Base-by-base conservation (phyloP, 306 rosid genomes). In the Nissolia schottii region DNA sequence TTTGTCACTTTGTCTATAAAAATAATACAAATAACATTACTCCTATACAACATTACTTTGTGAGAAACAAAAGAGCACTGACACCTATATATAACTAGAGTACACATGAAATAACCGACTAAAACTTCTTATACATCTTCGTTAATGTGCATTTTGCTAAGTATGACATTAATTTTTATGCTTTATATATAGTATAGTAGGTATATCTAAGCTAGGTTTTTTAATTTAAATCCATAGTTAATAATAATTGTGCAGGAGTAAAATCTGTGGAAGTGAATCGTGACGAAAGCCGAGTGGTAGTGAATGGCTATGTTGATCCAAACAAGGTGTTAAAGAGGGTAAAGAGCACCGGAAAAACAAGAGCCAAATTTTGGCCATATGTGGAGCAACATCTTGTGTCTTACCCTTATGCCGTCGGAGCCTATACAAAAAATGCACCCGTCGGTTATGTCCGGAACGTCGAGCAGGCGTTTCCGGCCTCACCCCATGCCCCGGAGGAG, bases 331-430 rank as follows among this genome's bases (percentile, higher is more conserved):
- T 93, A 20, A 90, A 84, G 60, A 87, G 96, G 70, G 74, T 93
- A 3, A 87, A 58, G 70, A 90, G 97, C 1, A 90, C 93, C 8
- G 97, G 98, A 2, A 90, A 88, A 15, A 67, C 28, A 46, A 78
- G 84, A 80, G 98, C 96, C 11, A 82, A 93, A 3, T 73, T 90
- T 41, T 93, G 98, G 98, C 97, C 97, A 1, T 93, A 90, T 54
- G 83, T 93, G 61, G 96, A 91, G 3, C 97, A 93, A 29, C 93
- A 93, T 60, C 68, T 93, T 1, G 96, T 85, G 14, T 67, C 78
- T 35, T 79, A 83, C 24, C 98, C 98, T 13, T 77, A 81, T 70
- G 90, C 73, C 7, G 0, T 84, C 0, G 98, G 96, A 19, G 96
- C 86, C 40, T 90, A 93, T 31, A 96, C 88, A 81, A 81, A 53